Conservation (phyloP, 768 basidiomycete species). For the Russula foetens region DNA sequence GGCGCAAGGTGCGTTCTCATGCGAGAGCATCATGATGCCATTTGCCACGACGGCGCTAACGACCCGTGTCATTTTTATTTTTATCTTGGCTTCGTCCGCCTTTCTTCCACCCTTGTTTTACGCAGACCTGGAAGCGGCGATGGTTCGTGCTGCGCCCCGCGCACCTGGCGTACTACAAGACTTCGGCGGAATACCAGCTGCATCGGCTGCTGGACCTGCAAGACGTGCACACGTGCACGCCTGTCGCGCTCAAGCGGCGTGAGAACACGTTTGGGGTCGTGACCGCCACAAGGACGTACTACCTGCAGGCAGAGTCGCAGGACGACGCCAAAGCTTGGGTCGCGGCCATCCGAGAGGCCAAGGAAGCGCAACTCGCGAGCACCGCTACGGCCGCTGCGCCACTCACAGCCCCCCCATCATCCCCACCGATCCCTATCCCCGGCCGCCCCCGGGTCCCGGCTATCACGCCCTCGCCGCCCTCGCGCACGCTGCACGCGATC, state of each 20-base stretch:
- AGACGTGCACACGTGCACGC: slow-evolving; percentile 86
- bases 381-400: background rate
- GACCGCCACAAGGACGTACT: slow-evolving; percentile 82
- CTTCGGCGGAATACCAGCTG: slow-evolving; percentile 87
- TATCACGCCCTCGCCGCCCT: slow-evolving; percentile 43
- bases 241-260: slow-evolving; percentile 84
- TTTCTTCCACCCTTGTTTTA: no score
- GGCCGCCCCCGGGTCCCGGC: slow-evolving; percentile 26
- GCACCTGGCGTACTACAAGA: slow-evolving; percentile 96
- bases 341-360: slow-evolving; percentile 65
- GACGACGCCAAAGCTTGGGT: slow-evolving; percentile 84
- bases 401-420: slow-evolving; percentile 18
- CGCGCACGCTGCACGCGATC: slow-evolving; percentile 35
- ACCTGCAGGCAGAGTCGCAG: slow-evolving; percentile 69
- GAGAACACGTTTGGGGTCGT: slow-evolving; percentile 87
- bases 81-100: no score
- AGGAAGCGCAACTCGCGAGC: slow-evolving; percentile 48
- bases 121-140: slow-evolving; percentile 94
- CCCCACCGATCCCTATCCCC: slow-evolving; percentile 48
- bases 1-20: slow-evolving; percentile 68
- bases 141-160: slow-evolving; percentile 95
- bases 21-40: background rate
- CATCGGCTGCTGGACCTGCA: slow-evolving; percentile 79
- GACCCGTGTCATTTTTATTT: background rate
- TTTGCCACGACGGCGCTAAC: background rate